These are phyloP conservation scores for Fusarium algeriense DNA, from an alignment of 2,329 filamentous ascomycete species.

Conservation along the genomic window DNA sequence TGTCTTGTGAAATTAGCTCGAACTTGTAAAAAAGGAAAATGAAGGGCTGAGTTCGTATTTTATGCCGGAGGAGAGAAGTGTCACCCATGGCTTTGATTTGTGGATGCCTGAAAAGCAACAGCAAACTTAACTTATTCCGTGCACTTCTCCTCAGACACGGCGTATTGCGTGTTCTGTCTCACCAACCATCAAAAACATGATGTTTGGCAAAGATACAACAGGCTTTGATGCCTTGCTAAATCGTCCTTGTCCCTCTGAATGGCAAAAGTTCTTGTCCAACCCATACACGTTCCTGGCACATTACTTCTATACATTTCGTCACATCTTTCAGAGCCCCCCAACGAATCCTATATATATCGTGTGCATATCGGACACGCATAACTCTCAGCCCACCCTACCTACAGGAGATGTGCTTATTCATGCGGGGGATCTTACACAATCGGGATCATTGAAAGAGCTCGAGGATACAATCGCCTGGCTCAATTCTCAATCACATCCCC, in stretches of 20 bases:
- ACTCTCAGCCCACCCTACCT: conserved; percentile 53
- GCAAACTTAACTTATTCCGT: background rate
- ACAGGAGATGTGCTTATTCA: conserved; percentile 61
- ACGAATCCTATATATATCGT: conserved; percentile 47
- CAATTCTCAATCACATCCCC: conserved; percentile 51
- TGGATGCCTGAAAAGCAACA: conserved; percentile 8
- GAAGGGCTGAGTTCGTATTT: too few species aligned
- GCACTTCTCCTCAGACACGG: too few species aligned
- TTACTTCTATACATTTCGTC: conserved; percentile 10
- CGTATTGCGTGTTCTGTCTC: background rate
- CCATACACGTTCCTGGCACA: conserved; percentile 11
- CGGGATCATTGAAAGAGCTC: conserved; percentile 58
- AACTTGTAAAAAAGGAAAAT: too few species aligned
- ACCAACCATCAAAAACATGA: background rate
- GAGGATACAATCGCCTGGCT: conserved; percentile 58
- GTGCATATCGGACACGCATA: conserved; percentile 62
- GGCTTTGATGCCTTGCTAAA: conserved; percentile 9
- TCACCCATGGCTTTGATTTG: background rate
- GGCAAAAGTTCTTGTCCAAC: conserved; percentile 15
- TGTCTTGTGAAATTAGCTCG: too few species aligned
- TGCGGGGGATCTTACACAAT: conserved; percentile 61
- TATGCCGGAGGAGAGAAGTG: background rate
- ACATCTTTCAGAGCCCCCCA: background rate
- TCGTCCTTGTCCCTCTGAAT: conserved; percentile 12
- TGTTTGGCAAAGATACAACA: conserved; percentile 1